Evolutionary conservation across 2,329 filamentous ascomycete genomes (phyloP).

Genomic region (Epichloe typhina): DNA sequence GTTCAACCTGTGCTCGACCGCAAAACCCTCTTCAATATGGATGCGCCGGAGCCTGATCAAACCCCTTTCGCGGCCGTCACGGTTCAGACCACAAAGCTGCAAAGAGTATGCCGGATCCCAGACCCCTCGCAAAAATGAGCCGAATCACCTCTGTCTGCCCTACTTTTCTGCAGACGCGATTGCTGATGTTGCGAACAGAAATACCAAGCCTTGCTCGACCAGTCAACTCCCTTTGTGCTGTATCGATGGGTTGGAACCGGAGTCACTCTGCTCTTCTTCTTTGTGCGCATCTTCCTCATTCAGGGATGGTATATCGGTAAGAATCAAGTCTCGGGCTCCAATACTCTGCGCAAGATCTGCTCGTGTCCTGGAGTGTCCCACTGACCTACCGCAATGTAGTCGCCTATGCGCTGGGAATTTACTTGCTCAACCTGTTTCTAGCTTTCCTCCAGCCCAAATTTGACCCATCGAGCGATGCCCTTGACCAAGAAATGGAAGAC

Average conservation of each 20-base stretch:
- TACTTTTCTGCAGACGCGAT: not conserved
- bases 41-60: slow-evolving; percentile 73
- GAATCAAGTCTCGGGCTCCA: slow-evolving; percentile 10
- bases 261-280: slow-evolving; percentile 65
- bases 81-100: slow-evolving; percentile 65
- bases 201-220: slow-evolving; percentile 90
- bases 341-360: not conserved
- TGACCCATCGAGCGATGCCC: slow-evolving; percentile 81
- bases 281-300: slow-evolving; percentile 74
- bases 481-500: slow-evolving; percentile 94
- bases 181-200: slow-evolving; percentile 38
- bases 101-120: slow-evolving; percentile 43
- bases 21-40: slow-evolving; percentile 42
- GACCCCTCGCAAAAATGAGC: not conserved
- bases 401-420: slow-evolving; percentile 94
- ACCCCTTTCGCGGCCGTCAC: slow-evolving; percentile 86
- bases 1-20: not conserved
- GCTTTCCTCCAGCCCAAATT: slow-evolving; percentile 98
- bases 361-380: not conserved
- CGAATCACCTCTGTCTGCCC: not conserved
- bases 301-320: slow-evolving; percentile 98
- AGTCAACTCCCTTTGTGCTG: slow-evolving; percentile 75
- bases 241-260: slow-evolving; percentile 89
- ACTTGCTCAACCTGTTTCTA: slow-evolving; percentile 97
- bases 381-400: slow-evolving; percentile 39